A percentile compares a stretch with the other conserved stretches of the same genome.
Conservation (phyloP, 2,329 filamentous ascomycete species). For the Magnaporthiopsis incrustans region DNA sequence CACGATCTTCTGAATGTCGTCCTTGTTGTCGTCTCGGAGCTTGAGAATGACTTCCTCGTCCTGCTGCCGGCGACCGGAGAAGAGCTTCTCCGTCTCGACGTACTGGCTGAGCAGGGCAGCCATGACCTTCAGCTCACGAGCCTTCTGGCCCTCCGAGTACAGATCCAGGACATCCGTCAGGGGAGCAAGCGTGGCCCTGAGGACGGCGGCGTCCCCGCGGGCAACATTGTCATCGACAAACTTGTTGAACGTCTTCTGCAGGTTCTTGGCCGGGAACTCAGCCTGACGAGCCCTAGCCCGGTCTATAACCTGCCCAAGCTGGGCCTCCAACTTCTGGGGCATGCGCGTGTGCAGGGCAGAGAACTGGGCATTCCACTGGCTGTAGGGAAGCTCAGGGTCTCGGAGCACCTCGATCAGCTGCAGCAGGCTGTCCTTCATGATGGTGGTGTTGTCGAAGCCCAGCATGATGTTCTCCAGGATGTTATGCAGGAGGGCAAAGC, state of each 20-base stretch:
- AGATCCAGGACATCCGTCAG: constrained; percentile 68
- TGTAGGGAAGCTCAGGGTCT: constrained; percentile 84
- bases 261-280: constrained; percentile 87
- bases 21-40: constrained; percentile 93
- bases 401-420: constrained; percentile 86
- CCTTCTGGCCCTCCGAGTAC: constrained; percentile 84
- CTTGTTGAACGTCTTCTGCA: constrained; percentile 75
- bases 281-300: constrained; percentile 66
- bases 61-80: constrained; percentile 74
- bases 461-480: constrained; percentile 81
- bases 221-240: constrained; percentile 84
- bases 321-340: constrained; percentile 83
- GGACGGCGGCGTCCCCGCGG: constrained; percentile 61
- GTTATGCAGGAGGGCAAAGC: constrained; percentile 67
- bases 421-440: constrained; percentile 81
- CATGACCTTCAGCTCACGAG: constrained; percentile 80
- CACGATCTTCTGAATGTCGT: constrained; percentile 77
- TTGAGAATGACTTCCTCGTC: constrained; percentile 92
- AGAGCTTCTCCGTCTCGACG: constrained; percentile 75
- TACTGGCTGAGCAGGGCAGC: constrained; percentile 73
- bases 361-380: constrained; percentile 93
- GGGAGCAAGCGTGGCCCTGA: constrained; percentile 67
- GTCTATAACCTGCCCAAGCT: constrained; percentile 79
- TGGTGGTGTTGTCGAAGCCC: constrained; percentile 95
- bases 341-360: constrained; percentile 96